Conservation (phyloP, 805 yeast species). For the Ogataea pini region DNA sequence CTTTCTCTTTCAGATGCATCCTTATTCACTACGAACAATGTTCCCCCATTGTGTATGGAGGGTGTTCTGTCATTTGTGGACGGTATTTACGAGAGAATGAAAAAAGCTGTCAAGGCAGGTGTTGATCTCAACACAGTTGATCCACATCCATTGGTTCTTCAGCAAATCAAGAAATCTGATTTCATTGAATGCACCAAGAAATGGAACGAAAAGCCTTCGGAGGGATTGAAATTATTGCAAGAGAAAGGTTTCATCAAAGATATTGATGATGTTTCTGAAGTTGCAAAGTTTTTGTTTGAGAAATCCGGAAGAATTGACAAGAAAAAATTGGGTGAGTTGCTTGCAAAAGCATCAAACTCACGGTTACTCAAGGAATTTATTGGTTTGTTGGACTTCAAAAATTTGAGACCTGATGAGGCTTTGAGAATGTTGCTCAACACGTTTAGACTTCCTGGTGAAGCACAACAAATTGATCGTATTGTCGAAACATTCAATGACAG, state of each 20-base stretch:
- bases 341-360: constrained; percentile 73
- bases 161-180: constrained; percentile 62
- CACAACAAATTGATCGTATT: constrained; percentile 92
- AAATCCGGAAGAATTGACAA: constrained; percentile 84
- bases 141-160: constrained; percentile 39
- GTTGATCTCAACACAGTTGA: constrained; percentile 20
- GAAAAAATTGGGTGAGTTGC: constrained; percentile 79
- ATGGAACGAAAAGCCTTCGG: constrained; percentile 77
- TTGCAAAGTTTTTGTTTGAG: constrained; percentile 75
- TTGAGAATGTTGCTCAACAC: constrained; percentile 76
- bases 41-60: constrained; percentile 92
- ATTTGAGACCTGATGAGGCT: constrained; percentile 89
- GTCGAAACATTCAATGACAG: constrained; percentile 83
- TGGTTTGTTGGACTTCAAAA: constrained; percentile 69
- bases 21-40: constrained; percentile 70
- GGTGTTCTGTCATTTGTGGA: constrained; percentile 74
- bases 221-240: constrained; percentile 67
- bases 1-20: constrained; percentile 88
- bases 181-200: constrained; percentile 73
- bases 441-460: constrained; percentile 94
- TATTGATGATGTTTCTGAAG: constrained; percentile 50
- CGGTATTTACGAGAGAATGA: constrained; percentile 56
- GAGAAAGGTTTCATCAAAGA: constrained; percentile 62
- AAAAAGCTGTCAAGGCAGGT: constrained; percentile 32
- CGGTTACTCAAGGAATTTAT: constrained; percentile 66